These are phyloP conservation scores for Fusarium nematophilum DNA, from an alignment of 2,329 filamentous ascomycete genomes.

Conservation along the genomic window DNA sequence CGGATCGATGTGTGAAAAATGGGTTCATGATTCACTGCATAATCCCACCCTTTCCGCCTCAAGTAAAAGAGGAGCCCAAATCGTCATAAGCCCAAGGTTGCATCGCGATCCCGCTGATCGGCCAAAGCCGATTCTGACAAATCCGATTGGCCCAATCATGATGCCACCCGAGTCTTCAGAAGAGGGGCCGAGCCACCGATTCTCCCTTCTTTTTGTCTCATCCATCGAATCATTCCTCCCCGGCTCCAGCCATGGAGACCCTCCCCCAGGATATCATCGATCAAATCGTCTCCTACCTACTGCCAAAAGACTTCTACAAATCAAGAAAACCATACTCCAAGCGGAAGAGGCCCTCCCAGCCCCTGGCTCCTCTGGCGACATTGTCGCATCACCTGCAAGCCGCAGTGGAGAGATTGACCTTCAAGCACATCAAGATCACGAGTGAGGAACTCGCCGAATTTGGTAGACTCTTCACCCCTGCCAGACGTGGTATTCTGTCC, in stretches of 20 bases:
- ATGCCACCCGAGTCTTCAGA: too few relatives aligned
- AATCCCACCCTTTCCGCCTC: too few relatives aligned
- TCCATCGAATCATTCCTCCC: too few relatives aligned
- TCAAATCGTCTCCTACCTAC: conserved; percentile 1
- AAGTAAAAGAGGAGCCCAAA: too few relatives aligned
- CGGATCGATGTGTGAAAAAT: too few relatives aligned
- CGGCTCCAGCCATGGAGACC: neutral
- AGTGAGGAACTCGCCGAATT: conserved; percentile 14
- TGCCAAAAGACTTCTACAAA: neutral
- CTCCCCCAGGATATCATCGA: conserved; percentile 19
- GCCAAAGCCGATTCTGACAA: too few relatives aligned
- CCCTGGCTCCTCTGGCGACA: conserved; percentile 2
- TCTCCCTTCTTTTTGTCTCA: too few relatives aligned
- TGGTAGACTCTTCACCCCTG: neutral
- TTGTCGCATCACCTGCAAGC: conserved; percentile 1
- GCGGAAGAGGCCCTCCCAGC: neutral
- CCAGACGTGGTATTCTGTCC: neutral
- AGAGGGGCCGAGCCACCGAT: too few relatives aligned
- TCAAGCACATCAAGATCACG: conserved; percentile 3
- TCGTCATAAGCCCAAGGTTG: too few relatives aligned
- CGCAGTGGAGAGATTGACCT: conserved; percentile 14
- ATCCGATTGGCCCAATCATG: too few relatives aligned
- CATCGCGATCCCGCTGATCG: too few relatives aligned
- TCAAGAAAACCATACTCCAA: neutral
- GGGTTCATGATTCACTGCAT: too few relatives aligned